Base-by-base conservation (phyloP, 345 rosid species). In the Eutrema heterophyllum region DNA sequence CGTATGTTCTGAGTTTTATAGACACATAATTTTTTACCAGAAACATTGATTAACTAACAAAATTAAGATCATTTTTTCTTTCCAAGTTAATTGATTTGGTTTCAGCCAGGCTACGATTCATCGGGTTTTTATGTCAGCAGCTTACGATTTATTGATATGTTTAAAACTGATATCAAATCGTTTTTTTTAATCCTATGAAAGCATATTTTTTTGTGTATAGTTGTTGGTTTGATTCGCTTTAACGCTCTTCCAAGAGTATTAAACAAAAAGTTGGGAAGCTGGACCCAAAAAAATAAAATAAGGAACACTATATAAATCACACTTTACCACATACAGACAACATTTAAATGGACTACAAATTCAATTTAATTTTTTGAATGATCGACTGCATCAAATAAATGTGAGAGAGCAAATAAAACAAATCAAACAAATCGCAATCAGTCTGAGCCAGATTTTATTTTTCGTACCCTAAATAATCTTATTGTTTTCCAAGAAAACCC, bases 351-450 rank as follows among this genome's bases (percentile, higher is more conserved):
- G 43, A 44, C 43, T 43, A 61, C 70, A 75, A 57, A 61, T 60
- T 53, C 16, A 69, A 52, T 33, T 24, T 12, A 8, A 33, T 3
- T 5, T 10, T 67, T 53, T n/a, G 39, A 62, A 33, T 53, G 4
- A 45, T 48, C 7, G 5, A 41, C 14, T 52, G 35, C 51, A 68
- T 35, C 30, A 45, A 52, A 61, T 14, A 53, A 75, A 69, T 69
- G 15, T 0, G 49, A 60, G 45, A 53, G 30, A 67, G 52, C 15
- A 52, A 52, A 52, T 27, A 5, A 13, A 55, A 32, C 69, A 68
- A 68, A 59, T 41, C 8, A 49, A 59, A 74, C 72, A 74, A 74
- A 40, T 74, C 21, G 29, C 50, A 44, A 10, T n/a, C 26, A 68
- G 68, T 50, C 33, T 60, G 55, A 61, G 58, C 0, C 64, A 61